Percentiles rank a stretch among this genome's conserved stretches.
These are phyloP conservation scores for Trichoderma sp. DNA, from an alignment of 2,329 filamentous ascomycete species.

Conservation along the genomic window DNA sequence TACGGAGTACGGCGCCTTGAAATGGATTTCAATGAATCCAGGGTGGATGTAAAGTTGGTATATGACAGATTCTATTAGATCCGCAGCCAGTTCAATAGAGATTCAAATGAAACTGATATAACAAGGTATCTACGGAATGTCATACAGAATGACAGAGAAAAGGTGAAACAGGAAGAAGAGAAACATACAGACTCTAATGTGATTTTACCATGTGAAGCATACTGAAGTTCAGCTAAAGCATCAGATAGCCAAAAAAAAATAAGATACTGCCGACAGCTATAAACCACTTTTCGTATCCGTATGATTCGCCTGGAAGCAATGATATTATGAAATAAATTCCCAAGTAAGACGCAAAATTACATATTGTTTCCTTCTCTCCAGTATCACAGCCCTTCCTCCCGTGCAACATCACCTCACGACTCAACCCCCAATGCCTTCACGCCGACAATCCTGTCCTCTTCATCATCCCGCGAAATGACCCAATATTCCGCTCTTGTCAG, in stretches of 20 bases:
- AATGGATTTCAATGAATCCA: no score
- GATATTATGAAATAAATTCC: neutral
- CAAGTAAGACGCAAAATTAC: neutral
- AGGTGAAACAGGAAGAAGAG: no score
- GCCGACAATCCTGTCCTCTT: constrained; percentile 67
- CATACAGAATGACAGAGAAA: no score
- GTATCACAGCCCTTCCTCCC: neutral
- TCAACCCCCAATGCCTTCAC: constrained; percentile 78
- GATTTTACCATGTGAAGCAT: no score
- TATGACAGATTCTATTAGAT: no score
- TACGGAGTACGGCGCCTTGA: no score
- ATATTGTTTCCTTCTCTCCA: no score
- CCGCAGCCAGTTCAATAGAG: no score
- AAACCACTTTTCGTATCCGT: neutral
- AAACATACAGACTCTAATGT: no score
- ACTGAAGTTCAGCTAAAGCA: neutral
- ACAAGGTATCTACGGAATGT: no score
- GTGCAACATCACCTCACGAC: constrained; percentile 30
- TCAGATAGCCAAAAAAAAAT: neutral
- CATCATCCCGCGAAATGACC: constrained; percentile 63
- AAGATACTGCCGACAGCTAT: neutral
- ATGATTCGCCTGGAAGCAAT: neutral
- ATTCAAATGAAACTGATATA: no score
- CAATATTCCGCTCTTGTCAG: constrained; percentile 75
- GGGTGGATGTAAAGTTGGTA: no score